Percentiles rank a stretch among this genome's conserved stretches.
Evolutionary conservation across 306 rosid genomes (phyloP).

Genomic region (Pyrus betulifolia): DNA sequence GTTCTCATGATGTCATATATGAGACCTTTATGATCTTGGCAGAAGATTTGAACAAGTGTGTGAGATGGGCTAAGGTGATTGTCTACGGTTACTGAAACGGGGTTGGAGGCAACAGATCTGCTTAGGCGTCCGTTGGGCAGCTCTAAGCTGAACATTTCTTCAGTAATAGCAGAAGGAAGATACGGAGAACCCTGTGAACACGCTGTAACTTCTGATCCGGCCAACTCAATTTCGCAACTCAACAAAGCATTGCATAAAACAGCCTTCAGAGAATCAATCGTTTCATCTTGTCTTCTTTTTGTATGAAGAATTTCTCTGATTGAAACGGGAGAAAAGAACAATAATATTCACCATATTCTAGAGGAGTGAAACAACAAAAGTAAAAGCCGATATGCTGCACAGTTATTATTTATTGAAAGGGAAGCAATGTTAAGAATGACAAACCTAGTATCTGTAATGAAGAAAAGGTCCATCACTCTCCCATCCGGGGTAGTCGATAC

Average conservation of each 20-base stretch:
- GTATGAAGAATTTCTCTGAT: slow-evolving; percentile 46
- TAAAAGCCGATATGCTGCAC: background rate
- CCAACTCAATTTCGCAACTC: slow-evolving; percentile 46
- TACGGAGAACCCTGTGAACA: slow-evolving; percentile 35
- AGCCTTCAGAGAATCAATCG: slow-evolving; percentile 25
- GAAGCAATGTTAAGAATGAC: slow-evolving; percentile 5
- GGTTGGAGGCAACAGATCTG: slow-evolving; percentile 23
- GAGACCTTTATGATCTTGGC: slow-evolving; percentile 56
- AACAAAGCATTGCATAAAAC: slow-evolving; percentile 25
- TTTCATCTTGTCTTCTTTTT: slow-evolving; percentile 36
- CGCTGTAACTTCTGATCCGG: slow-evolving; percentile 30
- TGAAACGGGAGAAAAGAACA: background rate
- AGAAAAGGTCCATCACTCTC: slow-evolving; percentile 56
- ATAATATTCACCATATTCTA: background rate
- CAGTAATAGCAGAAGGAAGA: slow-evolving; percentile 41
- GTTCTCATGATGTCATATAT: slow-evolving; percentile 55
- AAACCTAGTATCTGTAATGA: slow-evolving; percentile 53
- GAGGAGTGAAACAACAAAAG: background rate
- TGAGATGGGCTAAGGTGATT: slow-evolving; percentile 51
- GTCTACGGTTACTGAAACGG: slow-evolving; percentile 34
- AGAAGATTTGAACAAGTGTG: slow-evolving; percentile 38
- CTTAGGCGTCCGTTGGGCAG: slow-evolving; percentile 15
- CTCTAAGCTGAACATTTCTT: slow-evolving; percentile 44
- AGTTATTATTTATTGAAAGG: background rate
- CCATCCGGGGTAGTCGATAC: slow-evolving; percentile 55